These are phyloP conservation scores for Nicotiana knightiana DNA, from an alignment of 257 asterid species.

Conservation along the genomic window DNA sequence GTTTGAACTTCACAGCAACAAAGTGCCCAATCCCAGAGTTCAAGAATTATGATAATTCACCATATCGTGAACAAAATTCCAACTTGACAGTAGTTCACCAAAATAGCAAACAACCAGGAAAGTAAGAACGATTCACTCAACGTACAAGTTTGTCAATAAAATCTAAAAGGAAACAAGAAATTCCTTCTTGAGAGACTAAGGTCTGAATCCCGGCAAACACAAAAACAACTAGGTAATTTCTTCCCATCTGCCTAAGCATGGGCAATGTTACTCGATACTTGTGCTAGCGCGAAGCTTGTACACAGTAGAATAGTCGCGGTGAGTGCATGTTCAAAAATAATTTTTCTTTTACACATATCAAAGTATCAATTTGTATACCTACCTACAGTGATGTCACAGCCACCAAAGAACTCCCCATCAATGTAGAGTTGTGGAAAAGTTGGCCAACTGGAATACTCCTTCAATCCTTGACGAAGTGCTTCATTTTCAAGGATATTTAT, in stretches of 20 bases:
- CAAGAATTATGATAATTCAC: not conserved
- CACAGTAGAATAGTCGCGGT: not conserved
- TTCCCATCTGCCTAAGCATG: not conserved
- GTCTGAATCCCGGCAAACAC: not conserved
- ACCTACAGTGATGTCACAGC: slow-evolving; percentile 87
- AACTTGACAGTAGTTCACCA: not conserved
- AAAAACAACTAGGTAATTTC: not conserved
- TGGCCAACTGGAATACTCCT: slow-evolving; percentile 92
- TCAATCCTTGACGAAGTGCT: slow-evolving; percentile 69
- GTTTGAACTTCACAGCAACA: not conserved
- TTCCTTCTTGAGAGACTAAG: not conserved
- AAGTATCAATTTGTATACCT: slow-evolving; percentile 6
- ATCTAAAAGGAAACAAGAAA: not conserved
- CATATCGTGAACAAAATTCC: not conserved
- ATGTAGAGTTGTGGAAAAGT: slow-evolving; percentile 86
- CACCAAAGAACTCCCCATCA: slow-evolving; percentile 92
- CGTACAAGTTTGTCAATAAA: not conserved
- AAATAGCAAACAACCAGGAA: not conserved
- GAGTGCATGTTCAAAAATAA: not conserved
- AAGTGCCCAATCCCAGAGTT: not conserved
- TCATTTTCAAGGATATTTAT: slow-evolving; percentile 76
- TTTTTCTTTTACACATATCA: not conserved
- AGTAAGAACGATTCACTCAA: not conserved
- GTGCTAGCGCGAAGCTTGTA: not conserved
- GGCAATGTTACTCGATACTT: not conserved